Evolutionary conservation across 176 grass and related monocot genomes (phyloP).

Genomic region (Aegilops umbellulata): DNA sequence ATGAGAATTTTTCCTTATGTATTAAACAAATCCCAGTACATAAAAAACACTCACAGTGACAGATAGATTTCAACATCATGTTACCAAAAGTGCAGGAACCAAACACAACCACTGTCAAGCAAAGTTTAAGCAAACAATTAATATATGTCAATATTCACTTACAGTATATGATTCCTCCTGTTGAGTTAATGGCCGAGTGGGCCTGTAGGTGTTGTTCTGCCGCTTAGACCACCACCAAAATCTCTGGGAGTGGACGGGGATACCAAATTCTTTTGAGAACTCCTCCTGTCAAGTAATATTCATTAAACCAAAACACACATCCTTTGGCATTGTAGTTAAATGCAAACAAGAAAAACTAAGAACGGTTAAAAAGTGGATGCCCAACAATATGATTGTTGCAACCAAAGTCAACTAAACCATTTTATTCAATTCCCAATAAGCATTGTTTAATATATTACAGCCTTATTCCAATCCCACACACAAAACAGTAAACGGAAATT

Average conservation of each 20-base stretch:
- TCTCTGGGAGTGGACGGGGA: slow-evolving; percentile 54
- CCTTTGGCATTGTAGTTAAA: background rate
- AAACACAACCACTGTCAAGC: background rate
- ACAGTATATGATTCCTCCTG: slow-evolving; percentile 54
- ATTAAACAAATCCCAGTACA: background rate
- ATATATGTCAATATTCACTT: slow-evolving; percentile 33
- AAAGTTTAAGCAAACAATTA: background rate
- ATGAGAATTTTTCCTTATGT: background rate
- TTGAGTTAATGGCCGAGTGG: slow-evolving; percentile 37
- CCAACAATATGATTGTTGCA: slow-evolving; percentile 10
- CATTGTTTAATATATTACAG: background rate
- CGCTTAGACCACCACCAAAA: slow-evolving; percentile 81
- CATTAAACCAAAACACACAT: background rate
- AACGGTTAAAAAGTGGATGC: background rate
- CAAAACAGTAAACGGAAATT: background rate
- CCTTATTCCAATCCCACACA: background rate
- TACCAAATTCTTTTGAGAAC: slow-evolving; percentile 54
- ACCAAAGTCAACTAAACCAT: background rate
- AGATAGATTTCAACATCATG: background rate
- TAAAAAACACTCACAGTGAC: background rate
- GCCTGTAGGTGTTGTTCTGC: slow-evolving; percentile 57
- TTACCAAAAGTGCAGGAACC: background rate
- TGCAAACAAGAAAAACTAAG: background rate
- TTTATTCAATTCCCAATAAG: background rate
- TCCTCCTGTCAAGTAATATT: slow-evolving; percentile 49